A percentile compares a stretch with the other conserved stretches of the same genome.
Evolutionary conservation across 2,329 filamentous ascomycete genomes (phyloP).

Genomic region (Aspergillus novofumigatus): DNA sequence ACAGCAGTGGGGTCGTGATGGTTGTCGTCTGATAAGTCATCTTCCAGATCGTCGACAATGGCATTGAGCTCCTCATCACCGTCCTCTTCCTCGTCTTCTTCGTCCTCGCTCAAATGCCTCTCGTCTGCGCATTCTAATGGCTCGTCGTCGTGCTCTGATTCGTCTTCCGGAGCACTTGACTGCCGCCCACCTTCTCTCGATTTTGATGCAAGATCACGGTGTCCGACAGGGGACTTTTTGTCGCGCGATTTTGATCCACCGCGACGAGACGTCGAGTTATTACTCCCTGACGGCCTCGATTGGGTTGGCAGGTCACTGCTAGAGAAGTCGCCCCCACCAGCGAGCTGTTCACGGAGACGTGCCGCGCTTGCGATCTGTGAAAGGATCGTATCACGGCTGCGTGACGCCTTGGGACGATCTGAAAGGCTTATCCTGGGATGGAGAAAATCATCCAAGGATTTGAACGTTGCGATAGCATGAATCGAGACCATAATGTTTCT

Average conservation of each 20-base stretch:
- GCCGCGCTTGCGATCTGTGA: slow-evolving; percentile 71
- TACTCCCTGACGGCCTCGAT: slow-evolving; percentile 18
- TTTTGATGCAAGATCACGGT: slow-evolving; percentile 35
- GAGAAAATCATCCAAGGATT: slow-evolving; percentile 91
- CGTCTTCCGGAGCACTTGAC: slow-evolving; percentile 50
- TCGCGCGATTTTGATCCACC: slow-evolving; percentile 17
- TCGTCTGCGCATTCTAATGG: slow-evolving; percentile 91
- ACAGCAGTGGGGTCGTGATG: slow-evolving; percentile 80
- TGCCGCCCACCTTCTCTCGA: slow-evolving; percentile 63
- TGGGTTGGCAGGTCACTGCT: slow-evolving; percentile 32
- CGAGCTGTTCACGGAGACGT: slow-evolving; percentile 52
- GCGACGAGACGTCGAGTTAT: slow-evolving; percentile 12
- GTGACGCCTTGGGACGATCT: slow-evolving; percentile 64
- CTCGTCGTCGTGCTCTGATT: slow-evolving; percentile 58
- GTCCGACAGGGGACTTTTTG: slow-evolving; percentile 41
- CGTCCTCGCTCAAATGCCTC: slow-evolving; percentile 69
- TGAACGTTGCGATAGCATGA: slow-evolving; percentile 96
- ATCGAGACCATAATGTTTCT: slow-evolving; percentile 97
- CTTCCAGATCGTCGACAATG: slow-evolving; percentile 85
- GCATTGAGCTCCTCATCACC: slow-evolving; percentile 66
- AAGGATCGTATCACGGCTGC: slow-evolving; percentile 58
- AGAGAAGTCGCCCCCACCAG: slow-evolving; percentile 22
- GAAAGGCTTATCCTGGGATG: slow-evolving; percentile 80
- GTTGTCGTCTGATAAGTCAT: slow-evolving; percentile 72
- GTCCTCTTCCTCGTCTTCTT: slow-evolving; percentile 59